Conservation (phyloP, 106 monocot species). For the Cymbidium sinense region DNA sequence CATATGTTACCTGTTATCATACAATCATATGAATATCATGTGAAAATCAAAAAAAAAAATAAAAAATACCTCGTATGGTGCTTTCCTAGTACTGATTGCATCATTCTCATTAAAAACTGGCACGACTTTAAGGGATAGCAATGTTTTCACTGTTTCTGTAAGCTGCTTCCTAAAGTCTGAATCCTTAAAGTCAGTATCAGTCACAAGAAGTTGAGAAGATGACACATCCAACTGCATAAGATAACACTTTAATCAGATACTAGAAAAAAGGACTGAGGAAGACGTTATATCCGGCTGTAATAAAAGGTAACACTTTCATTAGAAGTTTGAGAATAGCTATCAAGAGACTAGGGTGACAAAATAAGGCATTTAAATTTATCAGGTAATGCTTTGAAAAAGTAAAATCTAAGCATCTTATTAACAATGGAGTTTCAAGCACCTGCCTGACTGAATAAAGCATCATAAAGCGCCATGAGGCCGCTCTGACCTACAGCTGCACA, state of each 20-base stretch:
- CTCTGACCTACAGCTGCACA: conserved; percentile 77
- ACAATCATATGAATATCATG: not conserved
- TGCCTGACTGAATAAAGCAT: conserved; percentile 48
- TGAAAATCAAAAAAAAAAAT: not conserved
- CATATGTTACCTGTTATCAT: no score
- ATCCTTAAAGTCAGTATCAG: conserved; percentile 84
- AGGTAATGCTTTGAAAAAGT: not conserved
- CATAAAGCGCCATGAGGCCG: conserved; percentile 73
- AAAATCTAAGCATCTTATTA: not conserved
- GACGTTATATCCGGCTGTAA: conserved; percentile 85
- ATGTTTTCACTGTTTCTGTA: conserved; percentile 66
- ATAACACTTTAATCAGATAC: not conserved
- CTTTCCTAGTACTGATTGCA: conserved; percentile 86
- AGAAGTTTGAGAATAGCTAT: not conserved
- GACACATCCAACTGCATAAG: conserved; percentile 82
- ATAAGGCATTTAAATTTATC: not conserved
- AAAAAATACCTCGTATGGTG: conserved; percentile 79
- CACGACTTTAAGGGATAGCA: conserved; percentile 61
- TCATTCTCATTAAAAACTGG: conserved; percentile 99
- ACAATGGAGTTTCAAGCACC: not conserved
- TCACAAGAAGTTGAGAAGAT: conserved; percentile 86
- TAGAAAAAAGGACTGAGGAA: conserved; percentile 10
- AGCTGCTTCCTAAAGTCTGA: conserved; percentile 75
- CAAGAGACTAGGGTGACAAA: not conserved
- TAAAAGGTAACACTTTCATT: not conserved